These are phyloP conservation scores for Tylopilus vinaceipallidus DNA, from an alignment of 768 basidiomycete species.

Conservation along the genomic window DNA sequence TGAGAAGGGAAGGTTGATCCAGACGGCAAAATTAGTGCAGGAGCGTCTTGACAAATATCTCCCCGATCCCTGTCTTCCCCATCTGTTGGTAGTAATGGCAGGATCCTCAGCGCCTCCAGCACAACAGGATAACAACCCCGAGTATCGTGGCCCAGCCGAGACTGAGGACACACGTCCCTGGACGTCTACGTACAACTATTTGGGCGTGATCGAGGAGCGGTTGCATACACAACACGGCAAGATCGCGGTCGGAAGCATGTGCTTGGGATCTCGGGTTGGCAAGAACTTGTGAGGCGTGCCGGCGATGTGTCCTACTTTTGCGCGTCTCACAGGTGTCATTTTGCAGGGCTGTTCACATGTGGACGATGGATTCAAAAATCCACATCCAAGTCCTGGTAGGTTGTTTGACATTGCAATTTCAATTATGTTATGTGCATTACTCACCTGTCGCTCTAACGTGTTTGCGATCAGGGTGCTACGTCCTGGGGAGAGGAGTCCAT, in stretches of 20 bases:
- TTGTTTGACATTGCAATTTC: background rate
- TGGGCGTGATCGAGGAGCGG: conserved; percentile 13
- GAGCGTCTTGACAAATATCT: conserved; percentile 11
- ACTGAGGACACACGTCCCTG: background rate
- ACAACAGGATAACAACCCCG: background rate
- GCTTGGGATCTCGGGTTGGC: conserved; percentile 12
- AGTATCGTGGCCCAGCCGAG: background rate
- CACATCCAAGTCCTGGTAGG: conserved; percentile 15
- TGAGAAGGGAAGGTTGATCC: conserved; percentile 12
- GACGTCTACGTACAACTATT: conserved; percentile 11
- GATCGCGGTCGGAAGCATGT: conserved; percentile 1
- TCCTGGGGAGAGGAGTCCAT: conserved; percentile 23
- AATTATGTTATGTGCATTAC: no score
- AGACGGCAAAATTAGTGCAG: conserved; percentile 14
- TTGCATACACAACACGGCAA: conserved; percentile 6
- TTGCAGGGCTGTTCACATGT: conserved; percentile 13
- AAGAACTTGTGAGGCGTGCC: conserved; percentile 8
- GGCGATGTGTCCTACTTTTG: background rate
- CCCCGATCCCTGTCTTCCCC: conserved; percentile 16
- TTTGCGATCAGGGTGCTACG: conserved; percentile 14
- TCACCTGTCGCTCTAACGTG: no score
- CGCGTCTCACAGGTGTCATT: no score
- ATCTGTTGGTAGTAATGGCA: background rate
- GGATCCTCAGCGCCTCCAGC: no score
- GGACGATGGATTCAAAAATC: conserved; percentile 19